Percentiles rank a stretch among this genome's conserved stretches.
These are phyloP conservation scores for Anisodus tanguticus DNA, from an alignment of 257 asterid genomes.

Conservation along the genomic window DNA sequence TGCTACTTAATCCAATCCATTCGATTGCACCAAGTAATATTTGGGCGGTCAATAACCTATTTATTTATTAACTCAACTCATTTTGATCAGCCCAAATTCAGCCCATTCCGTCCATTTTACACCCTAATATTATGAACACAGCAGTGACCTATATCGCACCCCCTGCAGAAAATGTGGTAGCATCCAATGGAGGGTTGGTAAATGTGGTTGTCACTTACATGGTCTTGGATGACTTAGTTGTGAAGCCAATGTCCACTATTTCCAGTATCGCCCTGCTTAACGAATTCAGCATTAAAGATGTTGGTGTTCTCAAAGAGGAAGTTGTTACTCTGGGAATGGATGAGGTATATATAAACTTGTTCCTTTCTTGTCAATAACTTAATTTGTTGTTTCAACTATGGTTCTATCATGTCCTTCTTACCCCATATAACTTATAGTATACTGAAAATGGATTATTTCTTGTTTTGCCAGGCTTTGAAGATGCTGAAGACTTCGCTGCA, in stretches of 20 bases:
- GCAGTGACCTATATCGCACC: neutral
- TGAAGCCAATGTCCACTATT: constrained; percentile 43
- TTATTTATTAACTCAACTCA: too few species aligned
- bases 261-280: constrained; percentile 38
- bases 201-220: constrained; percentile 34
- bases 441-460: too few species aligned
- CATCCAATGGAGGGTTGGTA: neutral
- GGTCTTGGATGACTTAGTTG: constrained; percentile 46
- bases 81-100: too few species aligned
- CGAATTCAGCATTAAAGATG: constrained; percentile 33
- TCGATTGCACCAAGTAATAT: too few species aligned
- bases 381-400: too few species aligned
- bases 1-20: too few species aligned
- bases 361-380: too few species aligned
- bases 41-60: too few species aligned
- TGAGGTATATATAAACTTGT: constrained; percentile 27
- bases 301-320: constrained; percentile 39
- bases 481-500: constrained; percentile 33
- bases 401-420: too few species aligned
- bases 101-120: neutral
- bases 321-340: constrained; percentile 38
- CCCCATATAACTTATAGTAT: too few species aligned
- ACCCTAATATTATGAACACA: neutral
- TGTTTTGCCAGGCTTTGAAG: neutral
- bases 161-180: neutral